Conservation (phyloP, 192 early-diverging fungal species). For the Cladochytrium replicatum region DNA sequence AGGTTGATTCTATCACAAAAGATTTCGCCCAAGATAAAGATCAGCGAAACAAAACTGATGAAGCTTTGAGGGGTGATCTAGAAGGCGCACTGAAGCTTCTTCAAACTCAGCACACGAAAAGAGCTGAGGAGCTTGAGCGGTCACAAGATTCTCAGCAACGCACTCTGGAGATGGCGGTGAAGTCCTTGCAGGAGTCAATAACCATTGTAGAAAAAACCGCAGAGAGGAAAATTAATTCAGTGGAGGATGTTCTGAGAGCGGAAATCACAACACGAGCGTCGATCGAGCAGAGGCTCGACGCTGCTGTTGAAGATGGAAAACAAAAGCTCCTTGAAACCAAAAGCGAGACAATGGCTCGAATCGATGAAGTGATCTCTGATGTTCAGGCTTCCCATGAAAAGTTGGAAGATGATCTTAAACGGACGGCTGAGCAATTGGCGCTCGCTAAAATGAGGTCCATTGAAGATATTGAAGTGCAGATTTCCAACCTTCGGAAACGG, state of each 20-base stretch:
- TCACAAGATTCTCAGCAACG: conserved; percentile 12
- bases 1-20: conserved; percentile 9
- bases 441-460: conserved; percentile 16
- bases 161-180: conserved; percentile 8
- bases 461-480: conserved; percentile 29
- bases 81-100: conserved; percentile 20
- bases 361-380: conserved; percentile 18
- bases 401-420: conserved; percentile 19
- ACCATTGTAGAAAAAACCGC: conserved; percentile 14
- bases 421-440: conserved; percentile 20
- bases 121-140: conserved; percentile 12
- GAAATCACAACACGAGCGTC: conserved; percentile 28
- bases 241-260: conserved; percentile 33
- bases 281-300: conserved; percentile 6
- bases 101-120: conserved; percentile 15
- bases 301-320: conserved; percentile 1
- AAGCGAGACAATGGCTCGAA: conserved; percentile 5
- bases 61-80: conserved; percentile 9
- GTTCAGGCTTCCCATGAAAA: not conserved
- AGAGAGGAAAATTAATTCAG: conserved; percentile 11
- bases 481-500: conserved; percentile 19
- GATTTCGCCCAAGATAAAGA: conserved; percentile 8
- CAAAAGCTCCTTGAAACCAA: conserved; percentile 1
- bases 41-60: conserved; percentile 18
- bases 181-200: conserved; percentile 26